Conservation (phyloP, 176 grass and related monocot genomes). For the Paspalum vaginatum region DNA sequence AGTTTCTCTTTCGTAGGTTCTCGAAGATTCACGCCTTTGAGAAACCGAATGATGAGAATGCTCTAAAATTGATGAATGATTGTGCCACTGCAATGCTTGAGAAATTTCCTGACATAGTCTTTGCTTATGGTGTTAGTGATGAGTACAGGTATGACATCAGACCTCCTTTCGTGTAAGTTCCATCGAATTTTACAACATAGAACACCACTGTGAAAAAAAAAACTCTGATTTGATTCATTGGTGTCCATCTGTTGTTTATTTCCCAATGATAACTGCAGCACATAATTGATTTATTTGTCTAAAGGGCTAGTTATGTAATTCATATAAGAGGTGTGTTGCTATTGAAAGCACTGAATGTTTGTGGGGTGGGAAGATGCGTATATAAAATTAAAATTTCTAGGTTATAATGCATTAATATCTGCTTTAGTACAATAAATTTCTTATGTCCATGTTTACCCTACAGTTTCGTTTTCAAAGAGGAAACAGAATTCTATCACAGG, state of each 20-base stretch:
- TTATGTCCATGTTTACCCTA: slow-evolving; percentile 39
- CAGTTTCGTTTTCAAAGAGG: slow-evolving; percentile 87
- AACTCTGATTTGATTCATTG: background rate
- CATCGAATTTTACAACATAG: background rate
- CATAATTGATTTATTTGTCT: background rate
- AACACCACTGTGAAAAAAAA: background rate
- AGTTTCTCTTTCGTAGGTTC: slow-evolving; percentile 63
- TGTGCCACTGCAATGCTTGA: slow-evolving; percentile 76
- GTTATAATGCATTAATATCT: background rate
- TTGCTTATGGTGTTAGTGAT: slow-evolving; percentile 94
- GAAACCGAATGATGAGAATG: slow-evolving; percentile 79
- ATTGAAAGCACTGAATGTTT: background rate
- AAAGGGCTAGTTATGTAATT: background rate
- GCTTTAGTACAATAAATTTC: background rate
- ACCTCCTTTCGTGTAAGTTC: slow-evolving; percentile 2
- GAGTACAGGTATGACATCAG: slow-evolving; percentile 70
- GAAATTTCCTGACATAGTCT: slow-evolving; percentile 80
- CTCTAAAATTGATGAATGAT: slow-evolving; percentile 67
- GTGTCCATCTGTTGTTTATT: background rate
- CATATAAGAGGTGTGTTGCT: background rate
- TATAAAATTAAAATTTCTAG: background rate
- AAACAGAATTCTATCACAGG: slow-evolving; percentile 75
- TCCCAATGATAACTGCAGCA: background rate
- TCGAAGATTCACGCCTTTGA: slow-evolving; percentile 69
- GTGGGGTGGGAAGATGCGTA: background rate